Conservation (phyloP, 495 filamentous ascomycete species). For the Daldinia decipiens region DNA sequence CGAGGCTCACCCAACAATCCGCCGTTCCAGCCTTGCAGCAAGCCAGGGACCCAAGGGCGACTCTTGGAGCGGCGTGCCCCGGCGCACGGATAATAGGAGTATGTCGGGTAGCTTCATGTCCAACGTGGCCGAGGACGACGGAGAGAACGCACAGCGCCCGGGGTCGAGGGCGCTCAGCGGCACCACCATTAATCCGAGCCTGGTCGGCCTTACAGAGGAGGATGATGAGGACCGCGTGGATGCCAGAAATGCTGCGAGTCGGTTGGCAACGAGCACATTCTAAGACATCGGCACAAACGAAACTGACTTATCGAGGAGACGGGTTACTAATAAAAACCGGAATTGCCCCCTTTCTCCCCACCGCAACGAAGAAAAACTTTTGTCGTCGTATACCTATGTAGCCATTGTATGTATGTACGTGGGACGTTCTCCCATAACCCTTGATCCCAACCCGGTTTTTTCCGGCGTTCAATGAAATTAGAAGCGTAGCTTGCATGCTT, state of each 20-base stretch:
- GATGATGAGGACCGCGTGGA: slow-evolving; percentile 95
- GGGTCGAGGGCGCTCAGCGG: slow-evolving; percentile 60
- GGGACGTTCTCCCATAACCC: slow-evolving; percentile 12
- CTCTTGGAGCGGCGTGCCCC: slow-evolving; percentile 94
- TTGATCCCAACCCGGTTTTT: slow-evolving; percentile 13
- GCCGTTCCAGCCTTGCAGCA: slow-evolving; percentile 79
- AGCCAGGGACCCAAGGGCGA: slow-evolving; percentile 96
- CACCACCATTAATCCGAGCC: slow-evolving; percentile 65
- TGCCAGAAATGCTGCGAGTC: slow-evolving; percentile 91
- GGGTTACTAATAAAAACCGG: slow-evolving; percentile 30
- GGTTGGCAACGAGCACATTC: slow-evolving; percentile 93
- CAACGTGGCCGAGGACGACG: slow-evolving; percentile 57
- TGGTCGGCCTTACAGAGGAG: slow-evolving; percentile 77
- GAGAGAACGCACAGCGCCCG: slow-evolving; percentile 54
- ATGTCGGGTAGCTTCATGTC: slow-evolving; percentile 75
- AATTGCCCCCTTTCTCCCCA: slow-evolving; percentile 12
- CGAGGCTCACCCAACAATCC: slow-evolving; percentile 80
- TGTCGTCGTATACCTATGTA: slow-evolving; percentile 37
- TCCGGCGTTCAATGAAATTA: slow-evolving; percentile 26
- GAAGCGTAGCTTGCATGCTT: slow-evolving; percentile 17
- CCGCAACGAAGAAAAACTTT: slow-evolving; percentile 18
- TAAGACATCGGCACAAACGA: slow-evolving; percentile 50
- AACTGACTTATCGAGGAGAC: slow-evolving; percentile 13
- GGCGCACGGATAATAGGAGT: slow-evolving; percentile 74
- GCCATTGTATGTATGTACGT: slow-evolving; percentile 31